Evolutionary conservation across 306 rosid species (phyloP).

Genomic region (Pterocarpus macrocarpus): DNA sequence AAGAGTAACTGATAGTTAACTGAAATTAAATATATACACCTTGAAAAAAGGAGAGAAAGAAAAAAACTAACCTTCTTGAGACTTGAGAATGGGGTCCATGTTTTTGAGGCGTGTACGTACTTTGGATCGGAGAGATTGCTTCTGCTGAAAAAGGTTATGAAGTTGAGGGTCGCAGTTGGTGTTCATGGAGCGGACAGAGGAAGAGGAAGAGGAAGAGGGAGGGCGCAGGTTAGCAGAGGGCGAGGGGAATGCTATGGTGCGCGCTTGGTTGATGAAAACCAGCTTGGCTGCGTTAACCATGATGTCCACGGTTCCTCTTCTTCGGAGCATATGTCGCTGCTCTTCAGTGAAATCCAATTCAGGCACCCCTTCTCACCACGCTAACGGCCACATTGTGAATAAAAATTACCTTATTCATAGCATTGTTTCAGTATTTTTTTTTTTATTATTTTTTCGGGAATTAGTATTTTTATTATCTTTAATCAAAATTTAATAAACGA

Average conservation of each 20-base stretch:
- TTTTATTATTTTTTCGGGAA: too few relatives aligned
- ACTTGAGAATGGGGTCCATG: conserved; percentile 48
- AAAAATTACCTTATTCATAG: too few relatives aligned
- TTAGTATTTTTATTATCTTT: too few relatives aligned
- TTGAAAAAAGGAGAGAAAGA: background rate
- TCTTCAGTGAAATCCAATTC: background rate
- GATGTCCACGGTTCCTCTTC: background rate
- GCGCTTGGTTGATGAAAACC: conserved; percentile 6
- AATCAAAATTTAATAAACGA: too few relatives aligned
- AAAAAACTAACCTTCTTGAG: conserved; percentile 40
- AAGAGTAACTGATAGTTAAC: background rate
- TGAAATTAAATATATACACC: too few relatives aligned
- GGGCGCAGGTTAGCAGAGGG: conserved; percentile 11
- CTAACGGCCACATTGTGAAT: background rate
- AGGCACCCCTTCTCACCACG: background rate
- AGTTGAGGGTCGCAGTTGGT: conserved; percentile 38
- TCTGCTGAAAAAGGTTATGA: conserved; percentile 37
- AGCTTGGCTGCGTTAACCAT: conserved; percentile 27
- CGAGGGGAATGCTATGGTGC: conserved; percentile 26
- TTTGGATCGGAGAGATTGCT: conserved; percentile 42
- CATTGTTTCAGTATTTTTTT: too few relatives aligned
- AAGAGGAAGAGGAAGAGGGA: background rate
- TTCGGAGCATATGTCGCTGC: background rate
- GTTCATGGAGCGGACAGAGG: conserved; percentile 28
- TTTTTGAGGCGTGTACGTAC: conserved; percentile 43